These are phyloP conservation scores for Dactylorhiza incarnata DNA, from an alignment of 106 monocot genomes.

Conservation along the genomic window DNA sequence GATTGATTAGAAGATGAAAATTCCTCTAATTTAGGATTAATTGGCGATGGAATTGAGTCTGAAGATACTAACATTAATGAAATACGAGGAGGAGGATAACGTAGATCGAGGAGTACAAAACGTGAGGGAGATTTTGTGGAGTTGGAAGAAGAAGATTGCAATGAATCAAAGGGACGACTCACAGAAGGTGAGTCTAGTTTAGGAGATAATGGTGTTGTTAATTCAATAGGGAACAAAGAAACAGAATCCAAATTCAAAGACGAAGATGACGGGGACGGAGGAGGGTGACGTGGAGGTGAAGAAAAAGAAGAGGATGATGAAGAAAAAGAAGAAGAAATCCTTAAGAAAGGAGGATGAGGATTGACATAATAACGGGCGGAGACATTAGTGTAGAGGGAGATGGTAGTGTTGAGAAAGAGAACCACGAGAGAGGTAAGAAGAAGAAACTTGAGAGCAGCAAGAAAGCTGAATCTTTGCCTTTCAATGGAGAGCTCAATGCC, in stretches of 20 bases:
- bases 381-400: neutral
- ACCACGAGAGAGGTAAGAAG: neutral
- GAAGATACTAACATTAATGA: neutral
- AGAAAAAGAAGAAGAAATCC: neutral
- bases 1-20: neutral
- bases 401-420: neutral
- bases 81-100: neutral
- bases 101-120: neutral
- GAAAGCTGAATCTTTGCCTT: neutral
- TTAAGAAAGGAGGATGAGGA: slow-evolving; percentile 3
- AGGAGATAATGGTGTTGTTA: neutral
- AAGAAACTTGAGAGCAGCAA: neutral
- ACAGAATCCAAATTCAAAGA: neutral
- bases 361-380: neutral
- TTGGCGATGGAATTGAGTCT: neutral
- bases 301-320: neutral
- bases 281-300: neutral
- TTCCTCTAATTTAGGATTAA: neutral
- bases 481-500: neutral
- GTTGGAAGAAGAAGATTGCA: no score
- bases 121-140: neutral
- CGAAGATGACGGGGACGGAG: neutral
- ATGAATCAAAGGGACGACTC: no score
- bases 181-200: neutral
- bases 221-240: neutral